Evolutionary conservation across 2,329 filamentous ascomycete species (phyloP).

Genomic region (Colletotrichum coccodes): DNA sequence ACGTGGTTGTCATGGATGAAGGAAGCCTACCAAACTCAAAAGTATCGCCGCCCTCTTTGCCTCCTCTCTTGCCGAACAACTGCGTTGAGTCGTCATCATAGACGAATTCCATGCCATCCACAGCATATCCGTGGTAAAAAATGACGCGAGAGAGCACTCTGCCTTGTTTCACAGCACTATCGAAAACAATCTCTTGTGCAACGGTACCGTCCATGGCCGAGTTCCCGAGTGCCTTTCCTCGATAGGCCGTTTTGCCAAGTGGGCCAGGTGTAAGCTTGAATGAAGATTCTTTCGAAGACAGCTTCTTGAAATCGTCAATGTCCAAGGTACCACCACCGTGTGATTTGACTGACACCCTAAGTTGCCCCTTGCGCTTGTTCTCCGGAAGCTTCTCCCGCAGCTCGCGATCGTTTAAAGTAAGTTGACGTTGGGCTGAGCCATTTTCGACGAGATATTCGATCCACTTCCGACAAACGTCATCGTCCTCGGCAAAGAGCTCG

Average conservation of each 20-base stretch:
- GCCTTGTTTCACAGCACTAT: slow-evolving; percentile 73
- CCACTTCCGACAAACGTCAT: slow-evolving; percentile 82
- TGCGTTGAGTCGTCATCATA: slow-evolving; percentile 90
- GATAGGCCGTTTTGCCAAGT: slow-evolving; percentile 77
- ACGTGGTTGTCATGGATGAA: not conserved
- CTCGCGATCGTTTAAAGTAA: slow-evolving; percentile 79
- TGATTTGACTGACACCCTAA: slow-evolving; percentile 81
- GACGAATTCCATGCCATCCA: slow-evolving; percentile 91
- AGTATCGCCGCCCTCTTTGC: slow-evolving; percentile 74
- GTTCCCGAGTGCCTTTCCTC: slow-evolving; percentile 78
- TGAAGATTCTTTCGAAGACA: slow-evolving; percentile 77
- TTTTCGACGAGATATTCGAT: slow-evolving; percentile 80
- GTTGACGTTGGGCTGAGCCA: slow-evolving; percentile 73
- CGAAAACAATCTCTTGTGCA: slow-evolving; percentile 78
- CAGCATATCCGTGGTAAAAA: slow-evolving; percentile 75
- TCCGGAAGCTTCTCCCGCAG: slow-evolving; percentile 78
- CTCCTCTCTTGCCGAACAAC: slow-evolving; percentile 85
- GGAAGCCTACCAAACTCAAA: slow-evolving; percentile 79
- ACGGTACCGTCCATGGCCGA: slow-evolving; percentile 77
- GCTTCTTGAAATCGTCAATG: slow-evolving; percentile 78
- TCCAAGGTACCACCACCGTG: slow-evolving; percentile 78
- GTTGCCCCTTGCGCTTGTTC: slow-evolving; percentile 74
- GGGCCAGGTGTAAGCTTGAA: slow-evolving; percentile 75
- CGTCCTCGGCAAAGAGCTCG: slow-evolving; percentile 84
- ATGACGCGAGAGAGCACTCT: slow-evolving; percentile 80